Evolutionary conservation across 352 stramenopile species (phyloP), one percentile per base, ranked within the genome.

Genomic region (Globisporangium ultimum): DNA sequence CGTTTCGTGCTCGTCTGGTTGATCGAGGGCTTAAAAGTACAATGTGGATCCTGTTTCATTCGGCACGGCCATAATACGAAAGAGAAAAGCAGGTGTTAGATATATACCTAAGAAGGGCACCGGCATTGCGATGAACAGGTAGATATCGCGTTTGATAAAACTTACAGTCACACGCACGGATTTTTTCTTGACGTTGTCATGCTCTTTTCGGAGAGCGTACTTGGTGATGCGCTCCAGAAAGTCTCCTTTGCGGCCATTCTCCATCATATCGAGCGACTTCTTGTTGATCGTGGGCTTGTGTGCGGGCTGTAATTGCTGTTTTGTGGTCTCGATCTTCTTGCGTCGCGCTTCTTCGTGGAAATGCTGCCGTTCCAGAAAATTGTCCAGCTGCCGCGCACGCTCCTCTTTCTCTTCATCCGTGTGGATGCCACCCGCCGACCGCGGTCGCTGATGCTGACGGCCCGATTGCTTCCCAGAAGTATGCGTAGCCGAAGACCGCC

Each of bases 1-100:
- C 84, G 78, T 36, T 80, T 89, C 15, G 65, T 78, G 59, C 81
- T 91, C 14, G 64, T 64, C 45, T 85, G 62, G 54, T 93, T 92
- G 58, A 95, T 95, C n/a, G 74, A 68, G 0, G 85, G 85, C 51
- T 87, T 89, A 62, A 95, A 95, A 14, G 85, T 95, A 54, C 81
- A 95, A 55, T 95, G 74, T 6, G 85, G 84, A 47, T 95, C 76
- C 83, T 93, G 38, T 21, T 21, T 48, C 9, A 1, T 28, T 40
- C 13, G 10, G 63, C 12, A 56, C 13, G 47, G 1, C n/a, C n/a
- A 20, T 28, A 24, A 45, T 10, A 46, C 11, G 52, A 24, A 34
- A 47, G 48, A 58, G 17, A 52, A 36, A 28, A 0, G 21, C 8
- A 48, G 18, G 21, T 13, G 6, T 32, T 32, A 32, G 24, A n/a